phyloP scores from a whole-genome alignment of 2,329 filamentous ascomycete species.

The Penicillium sp. region DNA sequence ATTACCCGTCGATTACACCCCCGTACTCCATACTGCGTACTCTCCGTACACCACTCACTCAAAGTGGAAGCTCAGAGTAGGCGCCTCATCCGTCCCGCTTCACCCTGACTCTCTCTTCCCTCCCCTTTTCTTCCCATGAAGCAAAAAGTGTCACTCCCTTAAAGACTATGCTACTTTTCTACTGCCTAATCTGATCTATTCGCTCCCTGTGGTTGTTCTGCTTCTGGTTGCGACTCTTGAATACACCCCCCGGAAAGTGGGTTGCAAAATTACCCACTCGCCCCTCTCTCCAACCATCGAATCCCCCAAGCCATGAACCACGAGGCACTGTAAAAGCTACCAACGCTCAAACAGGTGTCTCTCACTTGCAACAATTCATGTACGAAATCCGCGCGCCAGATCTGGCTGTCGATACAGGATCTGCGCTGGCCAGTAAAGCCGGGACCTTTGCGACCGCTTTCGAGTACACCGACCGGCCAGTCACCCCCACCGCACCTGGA shows the following conservation, averaged over 20 bases:
- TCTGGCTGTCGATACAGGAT: conserved; percentile 30
- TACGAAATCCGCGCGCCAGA: conserved; percentile 33
- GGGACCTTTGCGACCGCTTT: conserved; percentile 40
- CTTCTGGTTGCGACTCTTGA: conserved; percentile 2
- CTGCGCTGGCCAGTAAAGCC: conserved; percentile 34
- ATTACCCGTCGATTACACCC: background rate
- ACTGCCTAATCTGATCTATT: conserved; percentile 1
- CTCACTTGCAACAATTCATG: conserved; percentile 25
- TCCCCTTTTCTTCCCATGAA: conserved; percentile 3
- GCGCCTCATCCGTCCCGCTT: conserved; percentile 22
- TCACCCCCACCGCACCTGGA: conserved; percentile 29
- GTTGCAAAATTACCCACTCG: conserved; percentile 15
- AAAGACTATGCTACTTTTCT: background rate
- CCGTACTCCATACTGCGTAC: background rate
- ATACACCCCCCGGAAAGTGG: conserved; percentile 13
- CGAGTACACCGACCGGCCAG: conserved; percentile 40
- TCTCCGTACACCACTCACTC: background rate
- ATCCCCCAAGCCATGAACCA: conserved; percentile 21
- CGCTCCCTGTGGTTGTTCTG: conserved; percentile 4
- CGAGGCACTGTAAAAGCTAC: conserved; percentile 12
- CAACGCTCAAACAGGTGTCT: background rate
- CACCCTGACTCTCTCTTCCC: conserved; percentile 3
- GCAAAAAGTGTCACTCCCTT: background rate
- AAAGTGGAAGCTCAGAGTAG: conserved; percentile 4
- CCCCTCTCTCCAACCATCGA: conserved; percentile 14